A percentile compares a stretch with the other conserved stretches of the same genome.
phyloP scores from a whole-genome alignment of 176 grass and related monocot genomes.

The Eleusine indica region DNA sequence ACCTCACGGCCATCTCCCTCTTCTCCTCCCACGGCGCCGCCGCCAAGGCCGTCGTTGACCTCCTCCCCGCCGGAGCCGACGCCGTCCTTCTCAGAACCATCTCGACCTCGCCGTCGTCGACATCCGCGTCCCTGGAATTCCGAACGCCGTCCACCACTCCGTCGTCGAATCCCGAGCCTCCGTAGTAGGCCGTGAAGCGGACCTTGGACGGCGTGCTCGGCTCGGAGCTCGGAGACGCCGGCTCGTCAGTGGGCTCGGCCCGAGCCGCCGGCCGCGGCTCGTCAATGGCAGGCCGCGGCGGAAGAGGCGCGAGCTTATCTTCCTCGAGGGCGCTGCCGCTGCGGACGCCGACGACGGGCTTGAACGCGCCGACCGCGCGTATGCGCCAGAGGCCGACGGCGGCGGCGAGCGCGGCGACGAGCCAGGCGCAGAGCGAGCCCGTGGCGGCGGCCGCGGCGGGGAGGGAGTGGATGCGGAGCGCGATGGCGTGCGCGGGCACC shows the following conservation, averaged over 20 bases:
- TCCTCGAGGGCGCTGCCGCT: neutral
- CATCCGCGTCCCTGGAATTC: neutral
- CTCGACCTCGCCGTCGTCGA: neutral
- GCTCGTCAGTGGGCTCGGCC: neutral
- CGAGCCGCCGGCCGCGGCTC: neutral
- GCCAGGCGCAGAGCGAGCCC: slow-evolving; percentile 55
- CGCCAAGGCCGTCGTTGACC: neutral
- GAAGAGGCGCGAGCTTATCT: neutral
- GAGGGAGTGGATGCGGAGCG: slow-evolving; percentile 49
- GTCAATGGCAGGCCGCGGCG: neutral
- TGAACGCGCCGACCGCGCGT: slow-evolving; percentile 38
- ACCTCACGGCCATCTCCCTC: slow-evolving; percentile 37
- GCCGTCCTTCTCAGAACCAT: slow-evolving; percentile 23
- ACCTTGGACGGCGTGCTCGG: slow-evolving; percentile 48
- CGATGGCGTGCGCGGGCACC: slow-evolving; percentile 52
- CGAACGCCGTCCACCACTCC: slow-evolving; percentile 27
- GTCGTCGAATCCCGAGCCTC: neutral
- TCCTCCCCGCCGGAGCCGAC: neutral
- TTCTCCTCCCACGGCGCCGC: slow-evolving; percentile 46
- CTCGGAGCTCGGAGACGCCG: slow-evolving; percentile 20
- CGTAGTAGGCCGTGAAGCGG: slow-evolving; percentile 72
- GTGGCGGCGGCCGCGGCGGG: slow-evolving; percentile 27
- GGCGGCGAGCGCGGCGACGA: slow-evolving; percentile 51
- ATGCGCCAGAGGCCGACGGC: slow-evolving; percentile 68
- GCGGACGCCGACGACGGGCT: neutral